phyloP scores from a whole-genome alignment of 208 protist species.

The Trypanosoma melophagium region DNA sequence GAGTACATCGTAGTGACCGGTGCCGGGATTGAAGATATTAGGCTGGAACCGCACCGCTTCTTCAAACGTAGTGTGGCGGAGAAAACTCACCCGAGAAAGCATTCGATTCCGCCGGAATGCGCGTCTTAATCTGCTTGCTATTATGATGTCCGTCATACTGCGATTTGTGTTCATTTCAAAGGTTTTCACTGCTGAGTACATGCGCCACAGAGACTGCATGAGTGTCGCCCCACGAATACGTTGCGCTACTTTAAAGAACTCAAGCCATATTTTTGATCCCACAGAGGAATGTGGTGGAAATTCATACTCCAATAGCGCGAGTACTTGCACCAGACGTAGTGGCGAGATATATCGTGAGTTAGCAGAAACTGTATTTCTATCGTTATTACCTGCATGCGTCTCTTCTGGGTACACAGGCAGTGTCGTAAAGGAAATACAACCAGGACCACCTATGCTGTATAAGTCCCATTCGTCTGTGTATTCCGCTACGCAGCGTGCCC shows the following conservation, averaged over 20 bases:
- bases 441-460: conserved; percentile 63
- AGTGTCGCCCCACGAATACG: conserved; percentile 68
- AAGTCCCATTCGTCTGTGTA: conserved; percentile 67
- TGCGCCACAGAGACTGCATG: conserved; percentile 83
- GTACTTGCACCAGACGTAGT: conserved; percentile 65
- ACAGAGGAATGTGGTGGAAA: conserved; percentile 77
- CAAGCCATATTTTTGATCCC: conserved; percentile 70
- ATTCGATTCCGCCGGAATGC: conserved; percentile 52
- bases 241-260: conserved; percentile 76
- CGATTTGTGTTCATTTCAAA: conserved; percentile 60
- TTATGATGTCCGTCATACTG: conserved; percentile 27
- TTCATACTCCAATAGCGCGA: conserved; percentile 66
- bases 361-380: background rate
- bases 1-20: conserved; percentile 65
- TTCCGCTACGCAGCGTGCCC: conserved; percentile 47
- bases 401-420: conserved; percentile 56
- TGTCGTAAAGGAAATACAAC: conserved; percentile 38
- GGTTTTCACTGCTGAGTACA: conserved; percentile 54
- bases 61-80: conserved; percentile 37
- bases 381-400: background rate
- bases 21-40: conserved; percentile 59
- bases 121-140: conserved; percentile 37
- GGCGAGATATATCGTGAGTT: conserved; percentile 43
- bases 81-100: conserved; percentile 43
- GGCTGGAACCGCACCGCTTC: conserved; percentile 56